phyloP scores from a whole-genome alignment of 306 rosid genomes.

The Crotalaria pallida region DNA sequence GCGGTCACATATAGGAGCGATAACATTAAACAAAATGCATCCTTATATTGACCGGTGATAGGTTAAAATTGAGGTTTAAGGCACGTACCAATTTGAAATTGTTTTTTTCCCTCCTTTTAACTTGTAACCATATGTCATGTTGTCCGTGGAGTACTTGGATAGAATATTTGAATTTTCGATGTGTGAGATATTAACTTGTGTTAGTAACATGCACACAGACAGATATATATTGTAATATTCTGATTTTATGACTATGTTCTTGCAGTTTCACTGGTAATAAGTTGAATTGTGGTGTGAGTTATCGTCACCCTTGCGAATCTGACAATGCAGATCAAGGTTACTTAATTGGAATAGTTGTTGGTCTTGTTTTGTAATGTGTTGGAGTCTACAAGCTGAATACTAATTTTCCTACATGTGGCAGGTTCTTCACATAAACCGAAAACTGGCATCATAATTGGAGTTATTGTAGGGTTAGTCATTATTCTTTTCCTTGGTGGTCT shows the following conservation, averaged over 20 bases:
- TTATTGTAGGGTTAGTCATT: slow-evolving; percentile 48
- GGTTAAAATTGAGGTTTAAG: background rate
- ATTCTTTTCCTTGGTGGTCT: slow-evolving; percentile 49
- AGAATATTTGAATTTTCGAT: no score
- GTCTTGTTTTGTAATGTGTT: background rate
- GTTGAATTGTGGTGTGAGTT: slow-evolving; percentile 59
- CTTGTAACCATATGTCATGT: background rate
- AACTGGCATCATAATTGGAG: slow-evolving; percentile 67
- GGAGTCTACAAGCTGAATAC: slow-evolving; percentile 19
- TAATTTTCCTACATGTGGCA: slow-evolving; percentile 31
- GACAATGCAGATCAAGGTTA: slow-evolving; percentile 57
- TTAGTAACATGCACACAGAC: background rate
- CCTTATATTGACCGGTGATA: background rate
- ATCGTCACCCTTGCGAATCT: slow-evolving; percentile 46
- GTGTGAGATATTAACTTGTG: background rate
- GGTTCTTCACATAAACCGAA: slow-evolving; percentile 55
- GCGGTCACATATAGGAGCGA: background rate
- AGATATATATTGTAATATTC: background rate
- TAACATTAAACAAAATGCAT: slow-evolving; percentile 1
- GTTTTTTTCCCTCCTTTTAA: background rate
- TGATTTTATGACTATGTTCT: slow-evolving; percentile 15
- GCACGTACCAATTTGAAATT: background rate
- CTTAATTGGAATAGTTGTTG: slow-evolving; percentile 15
- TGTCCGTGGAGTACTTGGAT: background rate
- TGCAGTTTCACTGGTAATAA: slow-evolving; percentile 89